Evolutionary conservation across 345 rosid species (phyloP), one percentile per base, ranked within the genome.

Genomic region (Acer negundo): DNA sequence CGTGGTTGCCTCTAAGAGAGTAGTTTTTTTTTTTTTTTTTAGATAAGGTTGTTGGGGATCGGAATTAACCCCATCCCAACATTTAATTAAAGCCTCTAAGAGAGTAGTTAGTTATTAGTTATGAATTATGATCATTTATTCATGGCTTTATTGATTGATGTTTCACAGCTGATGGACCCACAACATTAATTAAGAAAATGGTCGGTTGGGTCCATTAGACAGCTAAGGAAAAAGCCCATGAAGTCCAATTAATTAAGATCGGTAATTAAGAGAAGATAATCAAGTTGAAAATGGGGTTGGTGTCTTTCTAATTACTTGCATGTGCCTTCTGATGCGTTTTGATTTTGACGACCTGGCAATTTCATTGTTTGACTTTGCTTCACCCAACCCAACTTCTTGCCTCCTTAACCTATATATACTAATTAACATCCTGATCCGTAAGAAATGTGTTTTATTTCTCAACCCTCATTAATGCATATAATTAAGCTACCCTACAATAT

Each of bases 301-400:
- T 35, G 38, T 35, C 38, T 35, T 35, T 35, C 38, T 35, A 4
- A 35, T 6, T 35, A 35, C 38, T 35, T 35, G 38, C 38, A 35
- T 35, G 38, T 4, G 38, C 6, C 38, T 35, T 4, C 38, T 35
- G 6, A 35, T 35, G 38, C 38, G 38, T 35, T 78, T 56, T 8
- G 81, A 76, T 84, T 68, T 75, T 55, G 71, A 20, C 61, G 77
- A 81, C 53, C 83, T 79, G 80, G 77, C 75, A 71, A 53, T 65
- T 63, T 65, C 26, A 61, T 72, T 67, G 17, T 64, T 67, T 70
- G 59, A 76, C 72, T 81, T 56, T 65, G 62, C 62, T 62, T 51
- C 16, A 23, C 20, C 35, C 70, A 31, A 31, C 35, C 35, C 35
- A 31, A 31, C 35, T 0, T 31, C 3, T 31, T 3, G 35, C 35